Percentiles rank a stretch among this genome's conserved stretches.
Evolutionary conservation across 306 rosid genomes (phyloP).

Genomic region (Albizia julibrissin): DNA sequence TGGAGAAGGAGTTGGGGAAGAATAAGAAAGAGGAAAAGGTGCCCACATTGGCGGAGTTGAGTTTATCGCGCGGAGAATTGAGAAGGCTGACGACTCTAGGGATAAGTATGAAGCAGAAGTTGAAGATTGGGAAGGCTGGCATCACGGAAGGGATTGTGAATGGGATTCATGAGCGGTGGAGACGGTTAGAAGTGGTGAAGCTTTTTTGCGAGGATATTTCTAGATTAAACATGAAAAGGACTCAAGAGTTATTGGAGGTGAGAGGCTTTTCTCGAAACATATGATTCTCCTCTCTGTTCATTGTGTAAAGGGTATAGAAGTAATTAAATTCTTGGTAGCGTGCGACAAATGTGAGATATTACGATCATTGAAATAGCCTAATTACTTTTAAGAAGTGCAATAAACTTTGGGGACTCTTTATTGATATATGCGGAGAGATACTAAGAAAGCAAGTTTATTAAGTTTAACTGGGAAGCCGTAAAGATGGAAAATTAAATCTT

Average conservation of each 20-base stretch:
- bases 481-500: neutral
- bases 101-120: slow-evolving; percentile 58
- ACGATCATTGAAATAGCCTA: slow-evolving; percentile 12
- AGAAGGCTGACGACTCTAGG: slow-evolving; percentile 59
- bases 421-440: neutral
- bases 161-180: slow-evolving; percentile 91
- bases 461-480: neutral
- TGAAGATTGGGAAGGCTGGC: slow-evolving; percentile 86
- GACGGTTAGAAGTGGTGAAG: slow-evolving; percentile 69
- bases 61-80: slow-evolving; percentile 55
- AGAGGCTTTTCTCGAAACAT: neutral
- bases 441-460: neutral
- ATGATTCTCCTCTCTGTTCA: neutral
- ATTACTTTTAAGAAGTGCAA: slow-evolving; percentile 8
- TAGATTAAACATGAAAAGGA: slow-evolving; percentile 83
- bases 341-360: neutral
- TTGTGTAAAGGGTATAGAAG: neutral
- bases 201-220: slow-evolving; percentile 76
- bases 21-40: slow-evolving; percentile 42
- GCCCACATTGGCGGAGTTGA: slow-evolving; percentile 89
- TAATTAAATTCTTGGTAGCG: neutral
- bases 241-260: slow-evolving; percentile 94
- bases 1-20: slow-evolving; percentile 28
- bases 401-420: neutral
- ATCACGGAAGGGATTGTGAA: slow-evolving; percentile 88